Base-by-base conservation (phyloP, 208 protist genomes). In the Trypanosoma mega region DNA sequence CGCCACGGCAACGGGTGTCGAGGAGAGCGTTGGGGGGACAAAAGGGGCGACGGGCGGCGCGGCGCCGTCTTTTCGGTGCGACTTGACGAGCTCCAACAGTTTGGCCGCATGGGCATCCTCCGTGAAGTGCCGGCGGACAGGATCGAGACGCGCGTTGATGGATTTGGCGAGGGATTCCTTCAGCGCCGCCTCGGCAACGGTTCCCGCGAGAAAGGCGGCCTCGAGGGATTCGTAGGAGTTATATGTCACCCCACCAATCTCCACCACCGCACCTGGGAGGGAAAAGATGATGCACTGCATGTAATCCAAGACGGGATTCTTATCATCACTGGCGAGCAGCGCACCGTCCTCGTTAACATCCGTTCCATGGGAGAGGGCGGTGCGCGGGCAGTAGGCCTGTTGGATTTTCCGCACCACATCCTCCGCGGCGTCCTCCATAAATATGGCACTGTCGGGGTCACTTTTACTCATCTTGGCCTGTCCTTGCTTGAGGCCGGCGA, bases 391-490 rank as follows among this genome's bases (percentile, higher is more conserved):
- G 78, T 94, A 98, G 6, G 97, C 97, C 31, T 93, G 81, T 1
- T 70, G 70, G 31, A 99, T 96, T 74, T 99, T 99, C 7, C 80
- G 75, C 12, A 78, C 80, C 3, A 99, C 97, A 43, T 99, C 97
- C 56, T 96, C 93, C 11, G 54, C 73, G 39, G 72, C 79, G 68
- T 99, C 98, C 68, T 99, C 98, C 97, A 99, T 99, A 68, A 99
- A 99, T 57, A 99, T 99, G 52, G 99, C 98, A 49, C 96, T 98
- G 59, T 99, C 95, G 11, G 97, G 96, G 65, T 99, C 93, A 29
- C 94, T 98, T 76, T 99, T 99, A 58, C 91, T 98, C 98, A 99
- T 99, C 76, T 99, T 99, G 33, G 85, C 87, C 65, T 98, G 93
- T 0, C 97, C 96, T 63, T 98, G 74, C 58, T 94, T 93, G 3